Evolutionary conservation across 148 eudicot species (phyloP).

Genomic region (Linanthus parryae): DNA sequence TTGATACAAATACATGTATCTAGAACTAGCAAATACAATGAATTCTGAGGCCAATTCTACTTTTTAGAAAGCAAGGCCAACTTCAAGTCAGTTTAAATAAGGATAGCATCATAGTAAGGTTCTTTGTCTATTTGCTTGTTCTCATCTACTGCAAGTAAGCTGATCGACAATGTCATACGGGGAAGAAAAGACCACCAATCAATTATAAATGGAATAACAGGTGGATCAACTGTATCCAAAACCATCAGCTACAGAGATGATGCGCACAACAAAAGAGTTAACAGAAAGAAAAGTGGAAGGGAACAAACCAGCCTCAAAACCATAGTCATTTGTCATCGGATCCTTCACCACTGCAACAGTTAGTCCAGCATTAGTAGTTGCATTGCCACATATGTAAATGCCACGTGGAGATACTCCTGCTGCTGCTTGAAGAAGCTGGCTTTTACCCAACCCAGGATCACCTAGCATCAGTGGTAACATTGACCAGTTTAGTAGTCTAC

Average conservation of each 20-base stretch:
- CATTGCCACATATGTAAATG: constrained; percentile 96
- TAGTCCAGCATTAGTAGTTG: constrained; percentile 96
- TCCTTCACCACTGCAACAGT: constrained; percentile 99
- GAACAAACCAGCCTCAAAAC: constrained; percentile 88
- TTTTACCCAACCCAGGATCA: constrained; percentile 99
- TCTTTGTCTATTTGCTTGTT: too few relatives aligned
- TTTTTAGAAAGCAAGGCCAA: too few relatives aligned
- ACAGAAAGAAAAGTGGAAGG: constrained; percentile 7
- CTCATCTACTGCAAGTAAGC: too few relatives aligned
- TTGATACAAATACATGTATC: too few relatives aligned
- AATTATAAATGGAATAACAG: not conserved
- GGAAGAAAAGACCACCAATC: not conserved
- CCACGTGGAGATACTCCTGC: constrained; percentile 98
- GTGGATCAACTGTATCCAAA: not conserved
- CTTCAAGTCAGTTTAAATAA: too few relatives aligned
- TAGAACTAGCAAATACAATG: too few relatives aligned
- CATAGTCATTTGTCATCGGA: constrained; percentile 88
- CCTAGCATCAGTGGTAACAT: constrained; percentile 33
- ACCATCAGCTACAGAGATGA: not conserved
- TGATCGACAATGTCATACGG: not conserved
- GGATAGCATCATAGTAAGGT: too few relatives aligned
- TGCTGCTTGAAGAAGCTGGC: constrained; percentile 97
- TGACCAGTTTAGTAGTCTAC: not conserved
- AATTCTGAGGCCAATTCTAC: too few relatives aligned
- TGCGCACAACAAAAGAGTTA: too few relatives aligned